A percentile compares a stretch with the other conserved stretches of the same genome.
These are phyloP conservation scores for Xylariaceae sp. DNA, from an alignment of 2,329 filamentous ascomycete genomes.

Conservation along the genomic window DNA sequence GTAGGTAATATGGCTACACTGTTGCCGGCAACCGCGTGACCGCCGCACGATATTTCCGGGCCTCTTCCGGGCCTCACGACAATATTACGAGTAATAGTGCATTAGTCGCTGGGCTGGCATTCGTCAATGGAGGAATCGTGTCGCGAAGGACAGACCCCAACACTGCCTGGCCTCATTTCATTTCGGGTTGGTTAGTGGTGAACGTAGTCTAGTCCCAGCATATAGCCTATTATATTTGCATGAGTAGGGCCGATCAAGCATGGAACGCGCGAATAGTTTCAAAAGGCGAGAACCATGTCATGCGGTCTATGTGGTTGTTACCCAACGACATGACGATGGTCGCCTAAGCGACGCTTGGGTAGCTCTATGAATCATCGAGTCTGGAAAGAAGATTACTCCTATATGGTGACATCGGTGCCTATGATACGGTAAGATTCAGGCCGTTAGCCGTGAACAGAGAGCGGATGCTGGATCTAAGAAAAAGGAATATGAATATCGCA, in stretches of 20 bases:
- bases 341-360: conserved; percentile 14
- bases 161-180: too few relatives aligned
- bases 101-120: too few relatives aligned
- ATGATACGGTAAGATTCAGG: background rate
- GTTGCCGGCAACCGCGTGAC: too few relatives aligned
- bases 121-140: too few relatives aligned
- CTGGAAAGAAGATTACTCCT: background rate
- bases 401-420: background rate
- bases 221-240: background rate
- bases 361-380: conserved; percentile 1
- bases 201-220: too few relatives aligned
- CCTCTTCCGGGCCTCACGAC: background rate
- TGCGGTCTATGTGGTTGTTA: conserved; percentile 13
- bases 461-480: background rate
- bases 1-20: too few relatives aligned
- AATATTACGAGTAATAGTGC: background rate
- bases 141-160: background rate
- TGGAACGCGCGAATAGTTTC: background rate
- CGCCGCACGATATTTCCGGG: background rate
- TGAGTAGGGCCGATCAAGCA: conserved; percentile 17
- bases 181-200: too few relatives aligned
- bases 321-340: conserved; percentile 4
- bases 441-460: background rate
- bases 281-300: conserved; percentile 7
- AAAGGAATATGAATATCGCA: background rate